These are phyloP conservation scores for Flaveria sonorensis DNA, from an alignment of 129 eudicot genomes.

Conservation along the genomic window DNA sequence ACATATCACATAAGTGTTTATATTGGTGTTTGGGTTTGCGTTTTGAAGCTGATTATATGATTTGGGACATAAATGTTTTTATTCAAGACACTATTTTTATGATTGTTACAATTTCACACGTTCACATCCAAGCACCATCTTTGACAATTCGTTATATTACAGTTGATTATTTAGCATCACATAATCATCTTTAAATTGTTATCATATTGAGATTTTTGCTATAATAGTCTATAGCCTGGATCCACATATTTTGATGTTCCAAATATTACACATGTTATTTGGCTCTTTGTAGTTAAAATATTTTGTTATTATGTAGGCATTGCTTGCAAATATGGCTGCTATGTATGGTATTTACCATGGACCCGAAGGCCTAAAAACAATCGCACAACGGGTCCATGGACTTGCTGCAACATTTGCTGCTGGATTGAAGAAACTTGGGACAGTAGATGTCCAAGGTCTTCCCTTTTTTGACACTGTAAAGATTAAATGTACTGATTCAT, in stretches of 20 bases:
- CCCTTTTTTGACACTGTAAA: slow-evolving; percentile 94
- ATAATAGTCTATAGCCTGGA: neutral
- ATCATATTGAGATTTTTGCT: neutral
- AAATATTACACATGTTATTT: neutral
- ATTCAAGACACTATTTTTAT: neutral
- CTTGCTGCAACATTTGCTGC: slow-evolving; percentile 84
- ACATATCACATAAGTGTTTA: too few relatives aligned
- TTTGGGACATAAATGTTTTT: neutral
- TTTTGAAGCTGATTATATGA: neutral
- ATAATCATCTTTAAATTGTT: neutral
- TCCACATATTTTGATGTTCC: neutral
- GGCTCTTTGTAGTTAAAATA: slow-evolving; percentile 7
- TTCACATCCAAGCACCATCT: neutral
- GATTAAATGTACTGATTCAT: slow-evolving; percentile 67
- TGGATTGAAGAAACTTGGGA: slow-evolving; percentile 82
- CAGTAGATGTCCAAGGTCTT: slow-evolving; percentile 73
- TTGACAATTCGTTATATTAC: neutral
- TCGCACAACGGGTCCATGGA: slow-evolving; percentile 86
- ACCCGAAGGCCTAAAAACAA: slow-evolving; percentile 89
- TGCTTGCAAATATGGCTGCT: slow-evolving; percentile 98
- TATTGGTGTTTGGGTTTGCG: neutral
- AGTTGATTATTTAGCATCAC: neutral
- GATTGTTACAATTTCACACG: neutral
- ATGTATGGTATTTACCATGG: slow-evolving; percentile 96
- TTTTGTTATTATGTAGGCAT: slow-evolving; percentile 56